Percentiles rank a stretch among this genome's conserved stretches.
Evolutionary conservation across 805 yeast species (phyloP).

Genomic region (Suhomyces kilbournensis): DNA sequence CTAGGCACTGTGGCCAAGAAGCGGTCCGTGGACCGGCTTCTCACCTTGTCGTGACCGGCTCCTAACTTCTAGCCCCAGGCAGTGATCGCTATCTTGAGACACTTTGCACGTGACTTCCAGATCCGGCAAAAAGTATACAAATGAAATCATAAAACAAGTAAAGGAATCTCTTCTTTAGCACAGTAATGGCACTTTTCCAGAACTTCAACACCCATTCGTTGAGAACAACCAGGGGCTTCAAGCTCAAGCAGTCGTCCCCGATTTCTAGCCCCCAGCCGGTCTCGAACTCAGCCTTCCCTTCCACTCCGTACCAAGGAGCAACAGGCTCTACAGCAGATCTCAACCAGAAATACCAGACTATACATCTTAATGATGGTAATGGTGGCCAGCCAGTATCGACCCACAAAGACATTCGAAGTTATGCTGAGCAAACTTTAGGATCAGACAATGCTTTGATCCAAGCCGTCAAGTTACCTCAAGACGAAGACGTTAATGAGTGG

Average conservation of each 20-base stretch:
- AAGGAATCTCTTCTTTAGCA: neutral
- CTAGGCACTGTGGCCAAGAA: too few relatives aligned
- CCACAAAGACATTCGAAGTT: slow-evolving; percentile 75
- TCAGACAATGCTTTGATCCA: slow-evolving; percentile 86
- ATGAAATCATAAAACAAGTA: neutral
- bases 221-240: slow-evolving; percentile 42
- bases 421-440: slow-evolving; percentile 94
- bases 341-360: slow-evolving; percentile 29
- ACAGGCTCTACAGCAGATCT: neutral
- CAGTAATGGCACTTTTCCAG: slow-evolving; percentile 37
- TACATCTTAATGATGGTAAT: slow-evolving; percentile 15
- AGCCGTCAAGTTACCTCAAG: slow-evolving; percentile 91
- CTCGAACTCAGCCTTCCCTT: slow-evolving; percentile 33
- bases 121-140: neutral
- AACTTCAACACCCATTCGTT: slow-evolving; percentile 44
- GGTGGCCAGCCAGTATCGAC: slow-evolving; percentile 37
- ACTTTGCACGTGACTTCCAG: neutral
- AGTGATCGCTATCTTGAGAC: too few relatives aligned
- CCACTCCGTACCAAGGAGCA: slow-evolving; percentile 16
- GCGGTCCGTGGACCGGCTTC: too few relatives aligned
- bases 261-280: slow-evolving; percentile 39
- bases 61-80: too few relatives aligned
- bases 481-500: slow-evolving; percentile 93
- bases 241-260: slow-evolving; percentile 38
- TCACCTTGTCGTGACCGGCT: too few relatives aligned